Evolutionary conservation across 1,139 yeast genomes (phyloP).

Genomic region (Protomyces macrosporus): DNA sequence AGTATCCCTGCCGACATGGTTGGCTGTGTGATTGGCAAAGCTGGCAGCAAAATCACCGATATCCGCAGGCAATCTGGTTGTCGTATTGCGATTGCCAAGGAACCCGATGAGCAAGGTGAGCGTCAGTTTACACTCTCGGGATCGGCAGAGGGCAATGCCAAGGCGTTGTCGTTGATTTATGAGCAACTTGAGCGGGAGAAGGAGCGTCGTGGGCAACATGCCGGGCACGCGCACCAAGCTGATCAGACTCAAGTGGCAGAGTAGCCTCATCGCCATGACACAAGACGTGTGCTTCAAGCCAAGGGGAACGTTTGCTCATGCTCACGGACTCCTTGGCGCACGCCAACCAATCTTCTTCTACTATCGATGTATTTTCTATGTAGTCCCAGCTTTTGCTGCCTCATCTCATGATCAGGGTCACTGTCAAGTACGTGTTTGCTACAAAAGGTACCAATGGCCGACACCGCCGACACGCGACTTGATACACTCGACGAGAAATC

Average conservation of each 20-base stretch:
- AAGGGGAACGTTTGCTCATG: too few species aligned
- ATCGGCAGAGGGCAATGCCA: conserved; percentile 57
- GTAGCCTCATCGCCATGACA: neutral
- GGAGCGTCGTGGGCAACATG: neutral
- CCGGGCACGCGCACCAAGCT: neutral
- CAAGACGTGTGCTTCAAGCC: neutral
- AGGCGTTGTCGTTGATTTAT: conserved; percentile 61
- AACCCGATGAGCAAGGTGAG: conserved; percentile 57
- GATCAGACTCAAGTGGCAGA: neutral
- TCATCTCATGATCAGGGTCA: neutral
- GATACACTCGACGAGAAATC: conserved; percentile 7
- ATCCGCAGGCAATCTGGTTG: conserved; percentile 78
- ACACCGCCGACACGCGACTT: conserved; percentile 12
- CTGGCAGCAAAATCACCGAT: conserved; percentile 81
- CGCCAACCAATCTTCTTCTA: neutral
- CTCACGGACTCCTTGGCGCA: too few species aligned
- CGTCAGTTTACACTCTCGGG: conserved; percentile 73
- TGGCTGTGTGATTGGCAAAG: conserved; percentile 85
- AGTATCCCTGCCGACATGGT: conserved; percentile 77
- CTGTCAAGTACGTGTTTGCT: neutral
- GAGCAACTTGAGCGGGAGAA: conserved; percentile 70
- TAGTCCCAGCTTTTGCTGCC: neutral
- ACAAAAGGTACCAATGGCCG: conserved; percentile 14
- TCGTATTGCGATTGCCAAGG: conserved; percentile 69
- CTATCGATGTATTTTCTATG: neutral